These are phyloP conservation scores for Stenocarpella maydis DNA, from an alignment of 2,329 filamentous ascomycete genomes.

Conservation along the genomic window DNA sequence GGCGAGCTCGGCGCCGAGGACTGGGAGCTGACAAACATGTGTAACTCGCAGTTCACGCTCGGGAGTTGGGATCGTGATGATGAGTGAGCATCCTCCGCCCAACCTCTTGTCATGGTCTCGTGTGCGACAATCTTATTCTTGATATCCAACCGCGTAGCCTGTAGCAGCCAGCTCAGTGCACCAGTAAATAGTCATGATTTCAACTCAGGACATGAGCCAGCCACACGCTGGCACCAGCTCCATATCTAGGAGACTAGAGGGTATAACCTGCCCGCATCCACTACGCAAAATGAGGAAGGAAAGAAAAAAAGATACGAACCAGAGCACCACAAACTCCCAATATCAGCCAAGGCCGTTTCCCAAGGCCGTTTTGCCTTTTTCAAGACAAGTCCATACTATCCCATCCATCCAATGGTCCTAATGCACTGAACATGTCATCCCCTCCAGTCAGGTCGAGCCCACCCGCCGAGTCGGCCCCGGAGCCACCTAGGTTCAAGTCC, in stretches of 20 bases:
- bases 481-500: slow-evolving; percentile 47
- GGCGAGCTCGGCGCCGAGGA: slow-evolving; percentile 63
- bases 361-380: background rate
- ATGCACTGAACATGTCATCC: slow-evolving; percentile 54
- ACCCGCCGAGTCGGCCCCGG: slow-evolving; percentile 47
- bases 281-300: no score
- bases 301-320: background rate
- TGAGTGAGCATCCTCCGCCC: slow-evolving; percentile 9
- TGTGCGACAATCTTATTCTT: background rate
- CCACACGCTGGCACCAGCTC: background rate
- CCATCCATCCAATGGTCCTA: slow-evolving; percentile 45
- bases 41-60: slow-evolving; percentile 66
- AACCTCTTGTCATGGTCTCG: background rate
- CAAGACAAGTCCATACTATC: slow-evolving; percentile 41
- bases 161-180: background rate
- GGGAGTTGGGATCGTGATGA: slow-evolving; percentile 47
- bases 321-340: background rate
- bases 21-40: slow-evolving; percentile 74
- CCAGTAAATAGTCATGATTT: background rate
- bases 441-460: slow-evolving; percentile 48
- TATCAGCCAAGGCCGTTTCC: background rate
- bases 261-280: background rate
- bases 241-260: background rate
- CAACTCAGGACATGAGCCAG: background rate
- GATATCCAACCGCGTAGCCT: slow-evolving; percentile 6